Base-by-base conservation (phyloP, 305 asterid genomes). In the Fraxinus paxiana region DNA sequence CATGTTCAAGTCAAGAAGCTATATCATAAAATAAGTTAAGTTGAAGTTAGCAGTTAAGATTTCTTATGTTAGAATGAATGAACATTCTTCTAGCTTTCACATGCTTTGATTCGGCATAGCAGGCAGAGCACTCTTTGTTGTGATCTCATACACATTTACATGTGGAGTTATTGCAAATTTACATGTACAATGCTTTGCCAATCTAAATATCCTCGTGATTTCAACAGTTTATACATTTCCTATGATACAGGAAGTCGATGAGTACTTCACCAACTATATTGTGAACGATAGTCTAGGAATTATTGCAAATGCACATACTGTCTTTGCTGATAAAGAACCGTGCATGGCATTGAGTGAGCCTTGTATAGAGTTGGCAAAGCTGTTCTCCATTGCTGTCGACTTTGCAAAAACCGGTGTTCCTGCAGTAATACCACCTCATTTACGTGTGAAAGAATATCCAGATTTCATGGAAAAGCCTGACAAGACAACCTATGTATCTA, bases 401-500 rank as follows among this genome's bases (percentile, higher is more conserved):
- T 94, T 94, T 18, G 93, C 97, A 1, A 95, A 94, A 80, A 95
- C 99, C 0, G 98, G 97, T 4, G 80, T 94, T 80, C 96, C 98
- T 0, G 99, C 97, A 4, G 92, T 84, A 82, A 94, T 95, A 79
- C 96, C 98, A n/a, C 37, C 92, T 41, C 8, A 88, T 30, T 80
- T 94, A 12, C 98, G 97, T 1, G 95, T 89, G 77, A 91, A 89
- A 82, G 92, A 88, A 37, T 95, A 91, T 75, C 99, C 99, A 0
- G 99, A 94, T 84, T 95, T 94, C 90, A 94, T 95, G 99, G 99
- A 94, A 28, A 95, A 95, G 85, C 87, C 90, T 6, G 97, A 94
- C 86, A 92, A 92, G 88, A 2, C 83, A 1, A 86, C 82, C 5
- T 94, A 96, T 24, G 73, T 1, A 61, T 96, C 98, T 0, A 0